Percentiles rank a stretch among this genome's conserved stretches.
Evolutionary conservation across 2,329 filamentous ascomycete species (phyloP).

Genomic region (Sporothrix dimorphospora): DNA sequence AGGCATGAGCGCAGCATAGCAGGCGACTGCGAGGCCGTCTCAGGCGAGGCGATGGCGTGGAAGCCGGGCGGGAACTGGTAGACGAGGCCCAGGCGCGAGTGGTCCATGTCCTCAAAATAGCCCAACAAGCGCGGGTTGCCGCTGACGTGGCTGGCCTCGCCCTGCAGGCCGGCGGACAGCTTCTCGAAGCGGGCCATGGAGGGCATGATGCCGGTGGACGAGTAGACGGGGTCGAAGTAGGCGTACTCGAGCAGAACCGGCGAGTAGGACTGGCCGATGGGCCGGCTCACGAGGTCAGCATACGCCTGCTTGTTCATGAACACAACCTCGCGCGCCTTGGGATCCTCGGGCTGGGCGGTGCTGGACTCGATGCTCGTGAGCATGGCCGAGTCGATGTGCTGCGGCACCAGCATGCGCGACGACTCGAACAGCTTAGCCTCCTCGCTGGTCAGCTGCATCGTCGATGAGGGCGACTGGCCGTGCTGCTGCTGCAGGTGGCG

Average conservation of each 20-base stretch:
- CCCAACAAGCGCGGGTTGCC: conserved; percentile 64
- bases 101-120: conserved; percentile 74
- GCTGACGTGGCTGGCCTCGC: conserved; percentile 52
- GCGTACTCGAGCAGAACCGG: conserved; percentile 74
- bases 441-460: conserved; percentile 28
- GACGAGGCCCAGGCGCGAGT: conserved; percentile 72
- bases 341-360: conserved; percentile 46
- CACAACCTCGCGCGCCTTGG: conserved; percentile 49
- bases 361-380: conserved; percentile 50
- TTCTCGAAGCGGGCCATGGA: conserved; percentile 68
- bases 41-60: conserved; percentile 51
- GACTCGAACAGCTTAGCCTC: conserved; percentile 61
- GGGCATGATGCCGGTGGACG: conserved; percentile 64
- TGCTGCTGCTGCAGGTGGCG: conserved; percentile 1
- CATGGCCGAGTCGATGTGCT: conserved; percentile 59
- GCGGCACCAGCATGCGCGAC: conserved; percentile 63
- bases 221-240: conserved; percentile 64
- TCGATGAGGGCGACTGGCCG: conserved; percentile 39
- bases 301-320: conserved; percentile 58
- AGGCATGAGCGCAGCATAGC: conserved; percentile 55
- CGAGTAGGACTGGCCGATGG: conserved; percentile 50
- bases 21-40: conserved; percentile 43
- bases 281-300: conserved; percentile 49
- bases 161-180: conserved; percentile 61
- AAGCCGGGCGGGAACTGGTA: conserved; percentile 73